phyloP scores from a whole-genome alignment of 2,329 filamentous ascomycete genomes.

The Metarhizium sp. region DNA sequence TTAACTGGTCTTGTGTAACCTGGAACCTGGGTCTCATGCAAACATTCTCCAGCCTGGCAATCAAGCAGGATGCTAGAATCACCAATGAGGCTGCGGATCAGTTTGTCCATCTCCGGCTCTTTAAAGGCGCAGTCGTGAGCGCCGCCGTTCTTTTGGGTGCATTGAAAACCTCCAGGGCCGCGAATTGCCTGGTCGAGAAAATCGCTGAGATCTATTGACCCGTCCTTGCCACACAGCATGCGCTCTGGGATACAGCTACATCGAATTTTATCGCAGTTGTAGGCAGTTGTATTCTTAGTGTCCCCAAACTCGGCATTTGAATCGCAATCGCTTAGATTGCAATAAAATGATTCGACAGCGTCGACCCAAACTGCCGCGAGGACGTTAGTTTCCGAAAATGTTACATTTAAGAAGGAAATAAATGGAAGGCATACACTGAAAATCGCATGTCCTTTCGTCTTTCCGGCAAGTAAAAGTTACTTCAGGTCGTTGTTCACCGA shows the following conservation, averaged over 20 bases:
- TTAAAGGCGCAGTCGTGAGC: conserved; percentile 68
- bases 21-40: conserved; percentile 86
- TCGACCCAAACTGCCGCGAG: conserved; percentile 75
- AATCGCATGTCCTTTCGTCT: conserved; percentile 71
- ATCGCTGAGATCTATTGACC: conserved; percentile 84
- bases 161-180: conserved; percentile 79
- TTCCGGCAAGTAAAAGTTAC: conserved; percentile 89
- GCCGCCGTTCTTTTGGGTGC: conserved; percentile 55
- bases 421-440: conserved; percentile 62
- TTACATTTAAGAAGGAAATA: conserved; percentile 4
- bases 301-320: conserved; percentile 61
- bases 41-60: conserved; percentile 82
- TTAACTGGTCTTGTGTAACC: conserved; percentile 85
- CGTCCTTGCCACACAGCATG: conserved; percentile 88
- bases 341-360: conserved; percentile 91
- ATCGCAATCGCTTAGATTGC: conserved; percentile 71
- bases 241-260: conserved; percentile 84
- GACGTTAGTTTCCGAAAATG: not conserved
- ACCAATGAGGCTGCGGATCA: conserved; percentile 84
- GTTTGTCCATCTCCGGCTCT: conserved; percentile 84
- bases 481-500: conserved; percentile 78
- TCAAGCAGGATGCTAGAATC: conserved; percentile 79
- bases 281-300: conserved; percentile 69
- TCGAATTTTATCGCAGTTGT: conserved; percentile 74
- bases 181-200: conserved; percentile 77